Evolutionary conservation across 176 grass and related monocot genomes (phyloP).

Genomic region (Carex pumila): DNA sequence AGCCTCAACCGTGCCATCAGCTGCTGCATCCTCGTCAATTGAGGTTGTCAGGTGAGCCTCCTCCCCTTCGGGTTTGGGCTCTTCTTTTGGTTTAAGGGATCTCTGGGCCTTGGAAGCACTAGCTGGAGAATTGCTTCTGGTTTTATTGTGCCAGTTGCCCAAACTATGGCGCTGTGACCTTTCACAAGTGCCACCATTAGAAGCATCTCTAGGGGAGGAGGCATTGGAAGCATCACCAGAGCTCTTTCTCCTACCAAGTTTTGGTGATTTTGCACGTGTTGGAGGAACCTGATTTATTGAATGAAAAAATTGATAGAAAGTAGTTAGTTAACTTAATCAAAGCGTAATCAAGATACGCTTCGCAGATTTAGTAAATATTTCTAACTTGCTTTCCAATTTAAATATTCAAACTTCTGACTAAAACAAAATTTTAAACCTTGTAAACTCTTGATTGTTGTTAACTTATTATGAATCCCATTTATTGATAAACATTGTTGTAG

Average conservation of each 20-base stretch:
- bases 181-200: neutral
- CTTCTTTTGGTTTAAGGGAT: constrained; percentile 4
- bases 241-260: constrained; percentile 37
- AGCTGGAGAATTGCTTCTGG: constrained; percentile 8
- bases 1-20: neutral
- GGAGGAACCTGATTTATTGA: constrained; percentile 24
- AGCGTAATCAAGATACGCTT: neutral
- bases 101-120: neutral
- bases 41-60: neutral
- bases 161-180: constrained; percentile 13
- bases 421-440: neutral
- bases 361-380: neutral
- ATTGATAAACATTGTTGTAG: too few species aligned
- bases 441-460: neutral
- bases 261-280: constrained; percentile 46
- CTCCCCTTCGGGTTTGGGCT: constrained; percentile 8
- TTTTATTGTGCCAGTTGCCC: neutral
- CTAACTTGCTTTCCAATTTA: neutral
- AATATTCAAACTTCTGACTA: neutral
- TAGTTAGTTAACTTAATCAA: neutral
- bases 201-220: neutral
- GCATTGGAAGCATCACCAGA: neutral
- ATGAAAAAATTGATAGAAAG: neutral
- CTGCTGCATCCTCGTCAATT: neutral
- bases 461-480: neutral